These are phyloP conservation scores for Talaromyces liani DNA, from an alignment of 495 filamentous ascomycete genomes.

Conservation along the genomic window DNA sequence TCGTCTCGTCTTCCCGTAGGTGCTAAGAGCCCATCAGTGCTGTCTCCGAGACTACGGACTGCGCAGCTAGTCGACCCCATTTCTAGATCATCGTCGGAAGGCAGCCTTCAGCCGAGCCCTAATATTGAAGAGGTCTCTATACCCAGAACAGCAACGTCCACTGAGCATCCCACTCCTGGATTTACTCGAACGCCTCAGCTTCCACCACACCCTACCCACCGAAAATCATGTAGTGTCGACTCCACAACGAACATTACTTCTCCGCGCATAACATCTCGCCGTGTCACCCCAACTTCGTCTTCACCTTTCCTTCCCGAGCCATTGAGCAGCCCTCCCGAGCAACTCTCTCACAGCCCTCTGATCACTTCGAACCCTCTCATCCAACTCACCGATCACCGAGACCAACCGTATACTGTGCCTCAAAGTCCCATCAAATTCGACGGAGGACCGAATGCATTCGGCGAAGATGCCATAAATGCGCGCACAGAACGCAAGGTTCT, in stretches of 20 bases:
- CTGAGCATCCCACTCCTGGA: neutral
- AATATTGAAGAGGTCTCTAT: conserved; percentile 16
- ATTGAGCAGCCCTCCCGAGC: conserved; percentile 19
- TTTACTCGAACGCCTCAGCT: neutral
- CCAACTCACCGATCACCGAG: conserved; percentile 17
- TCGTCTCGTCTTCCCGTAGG: conserved; percentile 23
- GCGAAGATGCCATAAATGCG: conserved; percentile 71
- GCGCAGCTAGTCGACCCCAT: conserved; percentile 25
- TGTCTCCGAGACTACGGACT: conserved; percentile 36
- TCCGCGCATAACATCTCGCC: conserved; percentile 19
- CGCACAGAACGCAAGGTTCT: conserved; percentile 90
- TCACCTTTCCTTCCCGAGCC: conserved; percentile 17
- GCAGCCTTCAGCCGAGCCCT: conserved; percentile 13
- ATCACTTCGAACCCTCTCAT: conserved; percentile 33
- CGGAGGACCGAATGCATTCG: conserved; percentile 44
- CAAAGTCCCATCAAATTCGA: conserved; percentile 40
- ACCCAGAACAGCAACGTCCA: neutral
- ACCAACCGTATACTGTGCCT: conserved; percentile 20
- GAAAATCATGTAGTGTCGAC: conserved; percentile 35
- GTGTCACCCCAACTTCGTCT: conserved; percentile 28
- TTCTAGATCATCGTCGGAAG: conserved; percentile 21
- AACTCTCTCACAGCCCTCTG: conserved; percentile 28
- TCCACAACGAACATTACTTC: conserved; percentile 16
- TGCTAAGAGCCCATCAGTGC: conserved; percentile 21
- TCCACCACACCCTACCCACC: conserved; percentile 14